phyloP scores from a whole-genome alignment of 148 eudicot species.

The Camellia sinensis region DNA sequence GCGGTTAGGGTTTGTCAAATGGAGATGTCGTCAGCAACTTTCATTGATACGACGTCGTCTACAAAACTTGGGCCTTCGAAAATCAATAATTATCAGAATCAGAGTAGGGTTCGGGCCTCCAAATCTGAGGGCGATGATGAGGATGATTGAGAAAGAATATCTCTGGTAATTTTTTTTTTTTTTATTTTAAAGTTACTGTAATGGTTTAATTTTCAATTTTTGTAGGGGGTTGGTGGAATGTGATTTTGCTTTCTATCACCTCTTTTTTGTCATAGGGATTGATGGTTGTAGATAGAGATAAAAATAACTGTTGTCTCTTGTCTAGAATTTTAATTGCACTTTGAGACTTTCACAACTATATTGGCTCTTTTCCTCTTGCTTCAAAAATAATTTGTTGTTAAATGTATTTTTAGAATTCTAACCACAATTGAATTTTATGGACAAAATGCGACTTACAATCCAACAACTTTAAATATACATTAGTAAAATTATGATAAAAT shows the following conservation, averaged over 20 bases:
- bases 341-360: too few species aligned
- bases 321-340: too few species aligned
- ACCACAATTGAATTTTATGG: too few species aligned
- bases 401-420: too few species aligned
- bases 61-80: not conserved
- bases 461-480: too few species aligned
- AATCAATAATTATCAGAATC: not conserved
- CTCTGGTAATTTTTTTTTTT: too few species aligned
- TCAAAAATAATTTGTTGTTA: too few species aligned
- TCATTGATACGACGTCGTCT: constrained; percentile 37
- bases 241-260: not conserved
- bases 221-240: not conserved
- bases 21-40: constrained; percentile 75
- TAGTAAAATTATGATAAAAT: too few species aligned
- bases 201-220: too few species aligned
- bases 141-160: not conserved
- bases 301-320: not conserved
- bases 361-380: too few species aligned
- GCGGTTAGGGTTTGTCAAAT: constrained; percentile 83
- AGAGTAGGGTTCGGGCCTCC: constrained; percentile 7
- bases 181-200: too few species aligned
- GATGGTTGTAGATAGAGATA: not conserved
- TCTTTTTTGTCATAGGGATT: not conserved
- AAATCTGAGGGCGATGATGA: constrained; percentile 16
- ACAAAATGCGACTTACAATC: too few species aligned